A percentile compares a stretch with the other conserved stretches of the same genome.
phyloP scores from a whole-genome alignment of 2,329 filamentous ascomycete genomes.

The Thelonectria blattea region DNA sequence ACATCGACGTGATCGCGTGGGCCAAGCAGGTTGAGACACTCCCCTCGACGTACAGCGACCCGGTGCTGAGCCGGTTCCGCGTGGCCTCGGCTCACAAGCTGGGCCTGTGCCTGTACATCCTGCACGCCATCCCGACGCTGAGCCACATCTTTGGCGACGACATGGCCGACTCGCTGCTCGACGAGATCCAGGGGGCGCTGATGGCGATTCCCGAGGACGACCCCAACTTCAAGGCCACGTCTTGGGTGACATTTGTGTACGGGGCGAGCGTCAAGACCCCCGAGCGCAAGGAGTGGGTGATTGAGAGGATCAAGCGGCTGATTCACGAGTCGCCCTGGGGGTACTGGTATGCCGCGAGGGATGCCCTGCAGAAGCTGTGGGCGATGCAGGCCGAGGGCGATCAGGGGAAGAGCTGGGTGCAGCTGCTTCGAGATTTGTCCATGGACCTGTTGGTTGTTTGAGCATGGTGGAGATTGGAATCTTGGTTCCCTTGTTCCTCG shows the following conservation, averaged over 20 bases:
- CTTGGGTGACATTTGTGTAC: slow-evolving; percentile 63
- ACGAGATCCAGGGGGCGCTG: slow-evolving; percentile 55
- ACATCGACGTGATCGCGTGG: slow-evolving; percentile 51
- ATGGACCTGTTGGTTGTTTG: slow-evolving; percentile 53
- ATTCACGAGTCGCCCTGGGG: slow-evolving; percentile 54
- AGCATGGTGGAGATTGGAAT: slow-evolving; percentile 18
- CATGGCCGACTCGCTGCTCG: slow-evolving; percentile 45
- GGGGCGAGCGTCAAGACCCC: slow-evolving; percentile 56
- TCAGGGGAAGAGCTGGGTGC: slow-evolving; percentile 48
- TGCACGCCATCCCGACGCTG: slow-evolving; percentile 46
- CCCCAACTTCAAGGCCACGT: slow-evolving; percentile 60
- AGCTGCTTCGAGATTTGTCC: slow-evolving; percentile 49
- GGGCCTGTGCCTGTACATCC: slow-evolving; percentile 53
- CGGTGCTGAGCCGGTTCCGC: slow-evolving; percentile 46
- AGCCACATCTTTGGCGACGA: slow-evolving; percentile 35
- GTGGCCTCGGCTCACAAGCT: slow-evolving; percentile 52
- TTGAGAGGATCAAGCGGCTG: slow-evolving; percentile 50
- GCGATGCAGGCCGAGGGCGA: slow-evolving; percentile 42
- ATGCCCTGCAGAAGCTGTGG: slow-evolving; percentile 54
- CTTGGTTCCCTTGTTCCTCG: background rate
- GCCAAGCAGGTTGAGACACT: slow-evolving; percentile 45
- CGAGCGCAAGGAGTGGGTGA: slow-evolving; percentile 54
- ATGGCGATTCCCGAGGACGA: slow-evolving; percentile 55
- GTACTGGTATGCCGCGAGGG: slow-evolving; percentile 54
- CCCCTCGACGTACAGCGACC: slow-evolving; percentile 42